phyloP scores from a whole-genome alignment of 805 yeast species.

The Cyberlindnera maclurae region DNA sequence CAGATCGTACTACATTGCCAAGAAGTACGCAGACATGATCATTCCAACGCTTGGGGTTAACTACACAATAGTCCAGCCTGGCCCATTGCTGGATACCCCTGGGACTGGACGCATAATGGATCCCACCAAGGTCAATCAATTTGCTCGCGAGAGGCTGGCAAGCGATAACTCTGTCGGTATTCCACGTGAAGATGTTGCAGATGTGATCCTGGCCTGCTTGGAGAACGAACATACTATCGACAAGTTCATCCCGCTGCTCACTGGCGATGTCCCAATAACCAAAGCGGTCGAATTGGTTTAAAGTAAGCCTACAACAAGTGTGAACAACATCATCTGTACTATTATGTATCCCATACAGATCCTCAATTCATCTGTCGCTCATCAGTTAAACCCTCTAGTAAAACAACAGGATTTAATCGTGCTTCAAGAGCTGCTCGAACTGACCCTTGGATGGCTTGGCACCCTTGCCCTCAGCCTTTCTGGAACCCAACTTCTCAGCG shows the following conservation, averaged over 20 bases:
- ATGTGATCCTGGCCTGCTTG: conserved; percentile 32
- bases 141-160: conserved; percentile 2
- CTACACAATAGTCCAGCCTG: conserved; percentile 54
- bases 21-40: conserved; percentile 51
- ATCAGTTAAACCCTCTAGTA: not conserved
- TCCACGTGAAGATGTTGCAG: conserved; percentile 52
- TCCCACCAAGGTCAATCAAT: conserved; percentile 19
- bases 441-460: conserved; percentile 66
- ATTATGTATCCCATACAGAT: not conserved
- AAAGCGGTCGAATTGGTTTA: conserved; percentile 10
- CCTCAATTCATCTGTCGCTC: not conserved
- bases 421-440: conserved; percentile 61
- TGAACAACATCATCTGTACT: too few relatives aligned
- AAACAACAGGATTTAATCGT: conserved; percentile 39
- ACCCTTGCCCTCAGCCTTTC: conserved; percentile 59
- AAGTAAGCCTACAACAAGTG: not conserved
- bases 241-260: conserved; percentile 37
- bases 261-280: conserved; percentile 30
- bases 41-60: conserved; percentile 31
- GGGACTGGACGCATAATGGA: conserved; percentile 38
- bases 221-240: conserved; percentile 31
- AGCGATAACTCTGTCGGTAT: conserved; percentile 2
- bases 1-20: conserved; percentile 49
- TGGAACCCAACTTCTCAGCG: conserved; percentile 83
- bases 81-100: conserved; percentile 32